Evolutionary conservation across 495 filamentous ascomycete genomes (phyloP).

Genomic region (Hypoxylon crocopeplum): DNA sequence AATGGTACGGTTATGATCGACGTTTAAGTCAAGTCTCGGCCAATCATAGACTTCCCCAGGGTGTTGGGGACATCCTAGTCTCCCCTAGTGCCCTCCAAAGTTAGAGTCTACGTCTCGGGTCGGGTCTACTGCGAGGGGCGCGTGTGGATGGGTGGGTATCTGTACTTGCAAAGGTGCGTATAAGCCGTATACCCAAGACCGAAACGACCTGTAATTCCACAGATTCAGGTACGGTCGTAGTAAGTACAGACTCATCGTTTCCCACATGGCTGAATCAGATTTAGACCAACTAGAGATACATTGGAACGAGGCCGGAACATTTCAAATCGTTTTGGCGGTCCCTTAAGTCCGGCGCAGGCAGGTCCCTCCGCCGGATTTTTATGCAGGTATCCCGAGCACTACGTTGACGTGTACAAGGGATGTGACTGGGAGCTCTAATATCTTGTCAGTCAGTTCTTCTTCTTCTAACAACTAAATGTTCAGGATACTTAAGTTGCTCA

Average conservation of each 20-base stretch:
- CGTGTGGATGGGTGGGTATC: neutral
- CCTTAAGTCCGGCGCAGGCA: conserved; percentile 22
- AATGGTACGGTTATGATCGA: conserved; percentile 30
- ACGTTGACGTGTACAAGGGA: no score
- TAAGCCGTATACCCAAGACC: neutral
- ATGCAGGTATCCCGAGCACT: no score
- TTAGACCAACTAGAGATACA: conserved; percentile 14
- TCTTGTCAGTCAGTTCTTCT: no score
- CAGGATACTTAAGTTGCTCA: no score
- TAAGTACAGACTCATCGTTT: conserved; percentile 33
- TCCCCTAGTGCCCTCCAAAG: conserved; percentile 23
- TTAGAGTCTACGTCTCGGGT: conserved; percentile 32
- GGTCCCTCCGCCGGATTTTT: neutral
- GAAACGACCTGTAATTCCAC: neutral
- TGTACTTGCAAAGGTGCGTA: neutral
- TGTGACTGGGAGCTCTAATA: no score
- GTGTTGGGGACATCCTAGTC: conserved; percentile 33
- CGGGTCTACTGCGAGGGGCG: conserved; percentile 15
- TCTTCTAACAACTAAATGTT: no score
- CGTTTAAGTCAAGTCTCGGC: conserved; percentile 14
- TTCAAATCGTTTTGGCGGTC: conserved; percentile 23
- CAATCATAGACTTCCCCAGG: conserved; percentile 24
- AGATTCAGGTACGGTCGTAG: conserved; percentile 18
- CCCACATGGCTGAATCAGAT: conserved; percentile 30
- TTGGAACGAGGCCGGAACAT: conserved; percentile 20